These are phyloP conservation scores for Phaffia tasmanica DNA, from an alignment of 768 basidiomycete genomes.

Conservation along the genomic window DNA sequence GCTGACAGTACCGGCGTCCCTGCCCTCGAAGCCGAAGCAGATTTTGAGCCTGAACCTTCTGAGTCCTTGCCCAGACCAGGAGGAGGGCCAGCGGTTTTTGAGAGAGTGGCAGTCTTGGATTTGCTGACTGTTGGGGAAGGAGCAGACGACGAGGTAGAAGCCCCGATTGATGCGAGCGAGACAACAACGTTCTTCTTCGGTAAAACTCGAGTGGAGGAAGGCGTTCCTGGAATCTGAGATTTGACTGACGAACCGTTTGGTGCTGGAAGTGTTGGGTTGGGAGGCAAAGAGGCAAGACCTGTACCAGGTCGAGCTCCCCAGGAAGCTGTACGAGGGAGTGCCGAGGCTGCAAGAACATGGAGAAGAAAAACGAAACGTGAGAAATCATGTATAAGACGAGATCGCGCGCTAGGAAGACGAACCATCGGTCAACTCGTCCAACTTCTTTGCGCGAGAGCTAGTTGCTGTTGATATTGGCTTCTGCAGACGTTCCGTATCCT, in stretches of 20 bases:
- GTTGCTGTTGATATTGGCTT: conserved; percentile 14
- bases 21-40: conserved; percentile 17
- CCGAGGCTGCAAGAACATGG: conserved; percentile 36
- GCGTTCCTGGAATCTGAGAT: background rate
- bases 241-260: conserved; percentile 12
- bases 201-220: background rate
- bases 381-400: background rate
- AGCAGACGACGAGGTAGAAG: background rate
- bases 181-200: background rate
- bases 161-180: background rate
- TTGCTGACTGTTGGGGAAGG: background rate
- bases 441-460: background rate
- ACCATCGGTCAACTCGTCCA: conserved; percentile 17
- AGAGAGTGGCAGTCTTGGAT: background rate
- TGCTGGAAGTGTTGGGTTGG: conserved; percentile 24
- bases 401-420: background rate
- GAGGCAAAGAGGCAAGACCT: conserved; percentile 30
- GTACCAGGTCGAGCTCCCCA: conserved; percentile 39
- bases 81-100: background rate
- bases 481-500: conserved; percentile 53
- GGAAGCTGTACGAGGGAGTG: conserved; percentile 51
- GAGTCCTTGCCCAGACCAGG: conserved; percentile 1
- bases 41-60: background rate
- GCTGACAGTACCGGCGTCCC: conserved; percentile 2
- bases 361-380: background rate